Base-by-base conservation (phyloP, 192 early-diverging fungal genomes). In the Backusella mclennaniae region DNA sequence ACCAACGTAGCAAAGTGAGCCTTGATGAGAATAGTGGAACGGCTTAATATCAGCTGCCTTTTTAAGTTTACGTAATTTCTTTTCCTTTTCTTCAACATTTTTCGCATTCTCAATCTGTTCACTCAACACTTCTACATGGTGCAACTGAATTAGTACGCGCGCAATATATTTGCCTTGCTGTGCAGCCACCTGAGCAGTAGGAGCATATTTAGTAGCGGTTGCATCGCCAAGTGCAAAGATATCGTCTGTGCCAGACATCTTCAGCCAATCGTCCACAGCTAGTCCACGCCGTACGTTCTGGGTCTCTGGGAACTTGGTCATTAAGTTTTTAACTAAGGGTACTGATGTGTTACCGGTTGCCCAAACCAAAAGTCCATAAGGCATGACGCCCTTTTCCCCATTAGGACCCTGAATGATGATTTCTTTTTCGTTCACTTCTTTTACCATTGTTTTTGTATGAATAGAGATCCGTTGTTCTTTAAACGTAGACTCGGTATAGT, bases 151-250 rank as follows among this genome's bases (percentile, higher is more conserved):
- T 80, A 98, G 90, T 6, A 89, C 83, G 26, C 85, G 79, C 26
- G 95, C 90, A 68, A 98, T 86, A 87, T 96, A 98, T 44, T 85
- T 87, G 33, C 96, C 96, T 79, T 98, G 95, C 73, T 96, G 90
- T 29, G 89, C 88, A 5, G 97, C 97, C 29, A 98, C 94, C 77
- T 95, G 94, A 35, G 93, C 94, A 33, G 94, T 95, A 4, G 93
- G 93, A 35, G 93, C 91, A 56, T 86, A 92, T 80, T 90, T 91
- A n/a, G 92, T 91, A 23, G 93, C 93, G n/a, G 88, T 86, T 39
- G 85, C 88, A 78, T 95, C 94, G 31, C 94, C 94, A 46, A 95
- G 81, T n/a, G 90, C 90, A 78, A 87, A 95, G 69, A 95, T 87
- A 46, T 84, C 85, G 1, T 76, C 71, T 1, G 86, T 76, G 19